Evolutionary conservation across 345 rosid genomes (phyloP).

Genomic region (Euphorbia peplus): DNA sequence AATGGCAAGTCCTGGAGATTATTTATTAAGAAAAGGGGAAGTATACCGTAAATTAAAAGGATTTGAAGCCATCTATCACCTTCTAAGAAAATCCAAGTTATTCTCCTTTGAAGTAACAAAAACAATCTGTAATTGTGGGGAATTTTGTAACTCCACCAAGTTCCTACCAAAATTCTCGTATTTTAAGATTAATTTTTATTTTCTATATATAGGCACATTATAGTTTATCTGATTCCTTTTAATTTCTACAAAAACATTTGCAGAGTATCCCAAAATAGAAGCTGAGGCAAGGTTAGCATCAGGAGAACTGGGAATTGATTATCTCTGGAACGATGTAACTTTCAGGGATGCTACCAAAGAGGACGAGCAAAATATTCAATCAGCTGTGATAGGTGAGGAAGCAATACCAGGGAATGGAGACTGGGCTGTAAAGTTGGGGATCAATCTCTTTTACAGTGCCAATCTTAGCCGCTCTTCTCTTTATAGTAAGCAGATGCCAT

Average conservation of each 20-base stretch:
- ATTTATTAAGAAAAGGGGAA: not conserved
- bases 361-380: conserved; percentile 63
- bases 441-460: conserved; percentile 84
- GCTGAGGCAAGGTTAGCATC: conserved; percentile 72
- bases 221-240: not conserved
- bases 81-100: not conserved
- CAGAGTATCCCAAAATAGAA: conserved; percentile 91
- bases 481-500: conserved; percentile 97
- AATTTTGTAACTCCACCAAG: not conserved
- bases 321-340: conserved; percentile 53
- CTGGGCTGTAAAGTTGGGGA: conserved; percentile 90
- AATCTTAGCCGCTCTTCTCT: conserved; percentile 75
- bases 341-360: conserved; percentile 60
- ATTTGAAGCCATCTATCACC: not conserved
- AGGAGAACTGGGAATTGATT: conserved; percentile 64
- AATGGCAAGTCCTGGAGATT: not conserved
- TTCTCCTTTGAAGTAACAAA: not conserved
- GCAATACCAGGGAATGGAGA: conserved; percentile 78
- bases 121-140: not conserved
- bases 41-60: conserved; percentile 9
- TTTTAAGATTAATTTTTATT: not conserved
- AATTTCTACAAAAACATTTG: conserved; percentile 26
- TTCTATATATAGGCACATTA: not conserved
- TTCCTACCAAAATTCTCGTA: not conserved
- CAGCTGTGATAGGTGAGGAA: conserved; percentile 74